Base-by-base conservation (phyloP, 108 stramenopile species). In the Hondaea fermentalgiana region DNA sequence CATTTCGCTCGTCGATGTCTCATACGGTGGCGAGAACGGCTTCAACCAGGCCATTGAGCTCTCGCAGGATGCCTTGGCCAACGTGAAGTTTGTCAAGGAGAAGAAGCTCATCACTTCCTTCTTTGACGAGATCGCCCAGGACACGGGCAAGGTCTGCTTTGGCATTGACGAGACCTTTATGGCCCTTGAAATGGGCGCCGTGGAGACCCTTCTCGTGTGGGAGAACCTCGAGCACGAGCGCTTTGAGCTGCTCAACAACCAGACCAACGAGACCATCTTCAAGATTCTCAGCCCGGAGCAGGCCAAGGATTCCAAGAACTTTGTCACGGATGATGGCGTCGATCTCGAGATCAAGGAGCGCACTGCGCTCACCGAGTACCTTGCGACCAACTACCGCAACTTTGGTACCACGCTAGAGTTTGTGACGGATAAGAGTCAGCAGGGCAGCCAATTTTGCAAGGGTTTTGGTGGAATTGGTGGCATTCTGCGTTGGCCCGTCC, bases 41-140 rank as follows among this genome's bases (percentile, higher is more conserved):
- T 99, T 99, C 96, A 98, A 98, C 90, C 99, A 99, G 93, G 99
- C 98, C 87, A 98, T 99, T 93, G 98, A 99, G 92, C 92, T 96
- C 57, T 93, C 95, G 69, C 96, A 97, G 14, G 99, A 99, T 88
- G 93, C 98, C 25, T 90, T 99, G 43, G 94, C 96, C n/a, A 95
- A 96, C 76, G 99, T 99, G 90, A 99, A 99, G 93, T 91, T 99
- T 59, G 96, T 99, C 92, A 96, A 98, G 94, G 99, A 99, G 94
- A 99, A 99, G 96, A 96, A 96, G 88, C 89, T 99, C 47, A 92
- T 99, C 57, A 97, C 98, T 91, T 94, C 93, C 60, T 99, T 97
- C 92, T 98, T 99, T 94, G 99, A 99, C 91, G 98, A 99, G 92
- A 99, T 99, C 64, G 93, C 95, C 76, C 97, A 96, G 92, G 99